These are phyloP conservation scores for Rhazya stricta DNA, from an alignment of 257 asterid species.

Conservation along the genomic window DNA sequence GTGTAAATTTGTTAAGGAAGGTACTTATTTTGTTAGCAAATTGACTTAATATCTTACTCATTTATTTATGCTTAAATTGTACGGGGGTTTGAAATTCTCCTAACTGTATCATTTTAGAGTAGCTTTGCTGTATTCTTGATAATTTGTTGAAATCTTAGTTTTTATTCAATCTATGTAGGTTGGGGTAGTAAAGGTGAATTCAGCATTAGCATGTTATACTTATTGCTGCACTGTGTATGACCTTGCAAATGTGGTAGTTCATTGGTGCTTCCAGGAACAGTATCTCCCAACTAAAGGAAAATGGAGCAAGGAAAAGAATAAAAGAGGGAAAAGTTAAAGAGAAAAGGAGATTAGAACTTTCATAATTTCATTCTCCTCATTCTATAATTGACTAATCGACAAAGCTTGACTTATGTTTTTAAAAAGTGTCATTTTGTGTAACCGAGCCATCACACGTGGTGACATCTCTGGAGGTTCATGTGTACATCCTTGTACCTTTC, in stretches of 20 bases:
- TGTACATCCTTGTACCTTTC: background rate
- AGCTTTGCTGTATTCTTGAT: conserved; percentile 1
- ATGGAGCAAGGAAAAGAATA: background rate
- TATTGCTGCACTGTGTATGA: background rate
- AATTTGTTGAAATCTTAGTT: background rate
- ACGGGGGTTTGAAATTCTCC: background rate
- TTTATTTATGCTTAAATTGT: background rate
- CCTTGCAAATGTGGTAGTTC: background rate
- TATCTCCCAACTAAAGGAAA: background rate
- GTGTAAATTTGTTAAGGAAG: background rate
- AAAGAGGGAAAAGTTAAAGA: background rate
- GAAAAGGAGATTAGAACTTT: background rate
- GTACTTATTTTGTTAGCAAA: background rate
- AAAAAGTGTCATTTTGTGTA: background rate
- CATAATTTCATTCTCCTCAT: background rate
- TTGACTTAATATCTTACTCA: background rate
- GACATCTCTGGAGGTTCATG: background rate
- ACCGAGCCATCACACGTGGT: background rate
- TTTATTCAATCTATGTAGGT: background rate
- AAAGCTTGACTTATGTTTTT: background rate
- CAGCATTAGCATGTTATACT: background rate
- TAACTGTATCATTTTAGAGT: background rate
- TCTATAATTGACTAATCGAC: background rate
- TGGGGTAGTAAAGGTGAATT: background rate
- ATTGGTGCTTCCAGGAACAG: background rate